phyloP scores from a whole-genome alignment of 306 rosid genomes.

The Begonia fuchsioides region DNA sequence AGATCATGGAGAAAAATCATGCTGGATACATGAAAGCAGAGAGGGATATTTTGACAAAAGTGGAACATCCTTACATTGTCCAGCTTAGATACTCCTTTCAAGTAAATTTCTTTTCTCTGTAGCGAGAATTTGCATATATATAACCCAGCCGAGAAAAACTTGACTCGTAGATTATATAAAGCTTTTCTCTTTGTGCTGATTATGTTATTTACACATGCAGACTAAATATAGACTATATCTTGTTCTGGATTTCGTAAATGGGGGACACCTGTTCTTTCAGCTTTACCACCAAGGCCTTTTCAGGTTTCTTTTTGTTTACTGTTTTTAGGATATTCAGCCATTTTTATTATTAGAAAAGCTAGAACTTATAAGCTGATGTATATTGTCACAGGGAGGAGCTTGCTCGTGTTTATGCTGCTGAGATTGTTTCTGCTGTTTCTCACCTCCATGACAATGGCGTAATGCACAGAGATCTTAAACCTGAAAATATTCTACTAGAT shows the following conservation, averaged over 20 bases:
- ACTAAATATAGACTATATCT: constrained; percentile 87
- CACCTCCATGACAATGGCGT: constrained; percentile 90
- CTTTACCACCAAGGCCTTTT: constrained; percentile 92
- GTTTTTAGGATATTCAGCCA: neutral
- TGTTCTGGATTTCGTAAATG: constrained; percentile 89
- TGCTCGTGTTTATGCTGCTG: constrained; percentile 83
- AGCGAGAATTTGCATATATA: too few relatives aligned
- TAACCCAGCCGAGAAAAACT: too few relatives aligned
- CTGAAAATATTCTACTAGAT: constrained; percentile 80
- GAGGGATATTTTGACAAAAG: constrained; percentile 74
- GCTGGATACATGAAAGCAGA: constrained; percentile 97
- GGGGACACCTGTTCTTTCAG: constrained; percentile 97
- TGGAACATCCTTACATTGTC: constrained; percentile 75
- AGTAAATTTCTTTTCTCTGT: constrained; percentile 22
- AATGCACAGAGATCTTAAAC: constrained; percentile 96
- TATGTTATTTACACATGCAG: constrained; percentile 27
- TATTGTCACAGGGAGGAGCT: constrained; percentile 68
- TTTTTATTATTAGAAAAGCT: constrained; percentile 6
- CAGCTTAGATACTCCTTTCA: constrained; percentile 96
- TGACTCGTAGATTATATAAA: too few relatives aligned
- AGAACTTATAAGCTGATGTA: constrained; percentile 4
- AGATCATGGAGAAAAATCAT: constrained; percentile 90
- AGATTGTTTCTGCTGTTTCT: constrained; percentile 83
- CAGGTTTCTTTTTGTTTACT: constrained; percentile 29
- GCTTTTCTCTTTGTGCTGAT: neutral